Conservation (phyloP, 345 rosid genomes). For the Nephelium lappaceum region DNA sequence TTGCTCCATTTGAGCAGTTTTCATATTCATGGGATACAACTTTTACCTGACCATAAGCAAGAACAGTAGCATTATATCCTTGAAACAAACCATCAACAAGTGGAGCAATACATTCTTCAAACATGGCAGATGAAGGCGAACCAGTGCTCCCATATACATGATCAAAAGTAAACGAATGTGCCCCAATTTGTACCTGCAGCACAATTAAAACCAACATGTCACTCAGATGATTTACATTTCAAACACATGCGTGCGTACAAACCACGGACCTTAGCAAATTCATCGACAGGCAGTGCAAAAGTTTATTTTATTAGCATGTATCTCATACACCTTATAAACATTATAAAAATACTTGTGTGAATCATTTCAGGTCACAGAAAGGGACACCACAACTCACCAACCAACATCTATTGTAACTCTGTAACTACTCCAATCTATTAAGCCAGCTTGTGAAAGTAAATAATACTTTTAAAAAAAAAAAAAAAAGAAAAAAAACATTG, state of each 20-base stretch:
- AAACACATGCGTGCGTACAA: neutral
- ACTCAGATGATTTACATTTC: neutral
- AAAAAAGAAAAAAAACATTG: neutral
- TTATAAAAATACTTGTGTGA: neutral
- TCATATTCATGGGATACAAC: neutral
- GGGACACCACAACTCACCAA: neutral
- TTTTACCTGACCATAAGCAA: slow-evolving; percentile 97
- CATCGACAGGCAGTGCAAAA: neutral
- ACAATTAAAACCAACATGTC: slow-evolving; percentile 10
- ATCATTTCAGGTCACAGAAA: neutral
- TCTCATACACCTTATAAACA: neutral
- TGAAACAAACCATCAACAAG: slow-evolving; percentile 98
- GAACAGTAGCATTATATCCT: slow-evolving; percentile 98
- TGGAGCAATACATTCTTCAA: slow-evolving; percentile 83
- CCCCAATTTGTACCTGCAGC: slow-evolving; percentile 89
- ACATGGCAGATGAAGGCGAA: slow-evolving; percentile 80
- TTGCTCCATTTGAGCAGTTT: slow-evolving; percentile 14
- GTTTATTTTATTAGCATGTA: neutral
- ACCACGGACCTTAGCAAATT: neutral
- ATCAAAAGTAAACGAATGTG: slow-evolving; percentile 96
- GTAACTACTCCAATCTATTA: neutral
- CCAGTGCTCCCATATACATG: slow-evolving; percentile 92
- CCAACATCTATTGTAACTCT: neutral
- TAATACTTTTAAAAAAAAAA: neutral
- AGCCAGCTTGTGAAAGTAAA: neutral